phyloP scores from a whole-genome alignment of 2,329 filamentous ascomycete genomes.

The Akanthomyces dipterigenus region DNA sequence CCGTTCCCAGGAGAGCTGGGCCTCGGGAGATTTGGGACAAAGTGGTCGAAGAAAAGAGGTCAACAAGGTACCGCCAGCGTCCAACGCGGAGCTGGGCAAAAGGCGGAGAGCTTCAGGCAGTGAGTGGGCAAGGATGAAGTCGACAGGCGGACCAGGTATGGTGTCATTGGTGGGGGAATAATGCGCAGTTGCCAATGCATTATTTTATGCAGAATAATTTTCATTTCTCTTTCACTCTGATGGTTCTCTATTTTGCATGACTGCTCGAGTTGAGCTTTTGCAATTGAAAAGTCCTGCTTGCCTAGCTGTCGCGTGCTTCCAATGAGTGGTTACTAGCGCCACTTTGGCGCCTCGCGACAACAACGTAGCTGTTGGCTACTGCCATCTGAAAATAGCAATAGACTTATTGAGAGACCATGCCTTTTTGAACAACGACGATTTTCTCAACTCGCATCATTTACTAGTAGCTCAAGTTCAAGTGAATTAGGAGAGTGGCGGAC shows the following conservation, averaged over 20 bases:
- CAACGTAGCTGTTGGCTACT: neutral
- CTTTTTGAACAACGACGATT: too few species aligned
- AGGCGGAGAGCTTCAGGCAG: constrained; percentile 1
- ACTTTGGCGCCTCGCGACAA: neutral
- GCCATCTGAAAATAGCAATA: too few species aligned
- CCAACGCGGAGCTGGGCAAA: neutral
- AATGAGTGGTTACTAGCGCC: neutral
- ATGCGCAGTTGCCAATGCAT: neutral
- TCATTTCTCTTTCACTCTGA: neutral
- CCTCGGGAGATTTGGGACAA: neutral
- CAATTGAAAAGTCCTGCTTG: neutral
- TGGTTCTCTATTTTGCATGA: neutral
- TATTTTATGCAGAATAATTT: neutral
- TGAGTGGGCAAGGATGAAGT: neutral
- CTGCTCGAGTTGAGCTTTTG: neutral
- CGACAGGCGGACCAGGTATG: neutral
- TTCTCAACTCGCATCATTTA: too few species aligned
- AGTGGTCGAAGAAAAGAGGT: neutral
- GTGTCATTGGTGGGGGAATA: neutral
- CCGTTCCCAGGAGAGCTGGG: neutral
- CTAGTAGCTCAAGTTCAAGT: too few species aligned
- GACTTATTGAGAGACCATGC: too few species aligned
- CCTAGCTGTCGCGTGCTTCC: neutral
- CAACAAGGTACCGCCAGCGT: neutral
- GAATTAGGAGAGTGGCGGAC: neutral